phyloP scores from a whole-genome alignment of 805 yeast genomes.

The Candida pseudoglaebosa region DNA sequence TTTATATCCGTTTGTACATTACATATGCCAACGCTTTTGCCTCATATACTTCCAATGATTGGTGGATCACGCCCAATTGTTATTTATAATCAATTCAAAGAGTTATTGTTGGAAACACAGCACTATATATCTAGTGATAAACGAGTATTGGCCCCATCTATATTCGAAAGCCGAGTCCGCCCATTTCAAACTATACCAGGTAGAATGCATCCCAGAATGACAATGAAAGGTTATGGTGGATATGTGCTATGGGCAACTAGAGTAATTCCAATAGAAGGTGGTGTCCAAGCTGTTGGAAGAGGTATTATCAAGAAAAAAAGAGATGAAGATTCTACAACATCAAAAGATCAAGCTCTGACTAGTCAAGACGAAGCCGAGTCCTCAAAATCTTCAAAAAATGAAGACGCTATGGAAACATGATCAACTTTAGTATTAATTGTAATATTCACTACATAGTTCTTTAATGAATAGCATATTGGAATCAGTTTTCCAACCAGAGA shows the following conservation, averaged over 20 bases:
- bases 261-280: conserved; percentile 63
- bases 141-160: conserved; percentile 75
- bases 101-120: conserved; percentile 69
- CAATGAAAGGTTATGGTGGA: conserved; percentile 91
- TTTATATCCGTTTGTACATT: conserved; percentile 71
- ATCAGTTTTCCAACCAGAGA: conserved; percentile 52
- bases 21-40: conserved; percentile 61
- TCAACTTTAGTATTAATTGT: background rate
- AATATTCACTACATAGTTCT: background rate
- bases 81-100: conserved; percentile 78
- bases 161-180: conserved; percentile 77
- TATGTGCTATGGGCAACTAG: conserved; percentile 73
- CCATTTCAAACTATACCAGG: conserved; percentile 93
- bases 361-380: background rate
- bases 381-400: background rate
- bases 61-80: conserved; percentile 89
- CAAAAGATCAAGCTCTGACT: conserved; percentile 7
- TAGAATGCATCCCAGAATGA: conserved; percentile 91
- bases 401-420: background rate
- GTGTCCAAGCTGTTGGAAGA: conserved; percentile 66
- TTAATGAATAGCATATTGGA: conserved; percentile 6
- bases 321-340: conserved; percentile 17
- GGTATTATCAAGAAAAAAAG: conserved; percentile 44
- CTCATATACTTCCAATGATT: conserved; percentile 55
- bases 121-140: conserved; percentile 63